Evolutionary conservation across 2,329 filamentous ascomycete genomes (phyloP), one percentile per base, ranked within the genome.

Genomic region (Neofusicoccum umdonicola): DNA sequence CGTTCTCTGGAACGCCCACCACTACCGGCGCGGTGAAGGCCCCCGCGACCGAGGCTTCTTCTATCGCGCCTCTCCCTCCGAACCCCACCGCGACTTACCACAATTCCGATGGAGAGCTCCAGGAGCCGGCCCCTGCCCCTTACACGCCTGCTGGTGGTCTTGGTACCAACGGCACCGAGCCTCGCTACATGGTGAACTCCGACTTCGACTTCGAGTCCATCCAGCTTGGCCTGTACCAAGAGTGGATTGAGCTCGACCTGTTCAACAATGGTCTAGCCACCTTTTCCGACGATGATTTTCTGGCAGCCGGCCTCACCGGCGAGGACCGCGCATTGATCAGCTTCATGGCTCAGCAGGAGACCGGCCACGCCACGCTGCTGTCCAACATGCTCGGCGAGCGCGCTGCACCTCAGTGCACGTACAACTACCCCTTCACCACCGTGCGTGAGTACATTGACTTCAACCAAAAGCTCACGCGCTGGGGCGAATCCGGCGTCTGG

Each of bases 201-300:
- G 92, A 96, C 72, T 95, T 93, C 72, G 92, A 95, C 76, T 95
- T 89, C 73, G 84, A 94, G 74, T 93, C 90, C 0, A 83, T 95
- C 35, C 84, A 87, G 0, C 81, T 95, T 12, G 90, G 85, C 12
- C 80, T 94, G 0, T 93, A 94, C 73, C 89, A 93, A 71, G 91
- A 95, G 77, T 95, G 87, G 85, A 92, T 94, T 62, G 91, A 95
- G 78, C 82, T 95, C 1, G 92, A 95, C 73, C 83, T 92, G 13
- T 95, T 95, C 83, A 88, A 91, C 75, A 87, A 90, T 72, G 91
- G 89, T 13, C 83, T 95, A 3, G 86, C 85, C 0, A 85, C 81
- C 0, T 95, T 91, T 77, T 87, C 86, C 1, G 85, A 82, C 0
- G 81, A 85, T 37, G 89, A 95, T 15, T 95, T 93, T 69, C 80